Base-by-base conservation (phyloP, 108 stramenopile species). In the Nitzschia palea region DNA sequence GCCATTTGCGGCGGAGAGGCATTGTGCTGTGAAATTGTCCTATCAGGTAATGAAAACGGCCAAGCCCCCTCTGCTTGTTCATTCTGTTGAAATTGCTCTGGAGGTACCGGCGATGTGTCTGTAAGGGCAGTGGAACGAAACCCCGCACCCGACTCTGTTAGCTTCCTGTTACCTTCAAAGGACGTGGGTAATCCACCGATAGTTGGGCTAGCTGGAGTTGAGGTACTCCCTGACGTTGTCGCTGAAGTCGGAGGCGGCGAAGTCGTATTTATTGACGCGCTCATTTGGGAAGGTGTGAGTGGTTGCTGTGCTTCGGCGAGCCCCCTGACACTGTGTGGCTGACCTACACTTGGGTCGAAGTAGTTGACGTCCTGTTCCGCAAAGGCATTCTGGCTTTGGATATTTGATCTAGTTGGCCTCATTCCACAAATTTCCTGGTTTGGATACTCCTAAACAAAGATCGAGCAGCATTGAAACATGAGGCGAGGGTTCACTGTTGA, bases 191-290 rank as follows among this genome's bases (percentile, higher is more conserved):
- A 35, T 17, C 50, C 42, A 42, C 63, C 71, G 5, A 28, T 43
- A 14, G 17, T 44, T 32, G 53, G 40, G 15, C 69, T 71, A 30
- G 65, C 50, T 10, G 77, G 70, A 28, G 77, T 70, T n/a, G 68
- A 57, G 5, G 74, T 68, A 32, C 70, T 78, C 3, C 62, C 70
- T 48, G 77, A 55, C 9, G 65, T 65, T 34, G 47, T 55, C 18
- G 62, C 72, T 57, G 77, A 78, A 55, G 60, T 65, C 0, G 70
- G 64, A 28, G 70, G 70, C 14, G 77, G 65, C 22, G 77, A 70
- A 17, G 56, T 43, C 53, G 58, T 55, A 15, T 32, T 30, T 33
- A 37, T 65, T 44, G 20, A n/a, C 23, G 44, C 43, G 37, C 30
- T 58, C 30, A 62, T 34, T 28, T 44, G 34, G 47, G 22, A 43